Base-by-base conservation (phyloP, 1,139 yeast genomes). In the Scheffersomyces stambukii region DNA sequence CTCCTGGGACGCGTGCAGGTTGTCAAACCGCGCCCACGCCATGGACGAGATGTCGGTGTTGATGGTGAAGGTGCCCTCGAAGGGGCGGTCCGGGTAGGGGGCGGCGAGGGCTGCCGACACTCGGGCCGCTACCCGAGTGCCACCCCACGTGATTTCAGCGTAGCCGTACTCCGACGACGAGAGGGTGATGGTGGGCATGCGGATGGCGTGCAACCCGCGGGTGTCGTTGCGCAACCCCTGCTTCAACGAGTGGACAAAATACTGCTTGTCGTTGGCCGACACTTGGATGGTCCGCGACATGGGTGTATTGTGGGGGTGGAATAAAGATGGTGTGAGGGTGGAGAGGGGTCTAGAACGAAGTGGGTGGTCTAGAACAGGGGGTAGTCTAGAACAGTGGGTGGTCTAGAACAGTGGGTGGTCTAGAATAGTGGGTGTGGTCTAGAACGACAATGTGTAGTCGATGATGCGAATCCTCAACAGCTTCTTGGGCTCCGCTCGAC, bases 31-130 rank as follows among this genome's bases (percentile, higher is more conserved):
- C 2, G 95, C 81, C 8, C 86, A 77, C 1, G 96, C 95, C 88
- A 89, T 82, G 15, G 96, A 82, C 11, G 89, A 75, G 28, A 85
- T 75, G 48, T 91, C 97, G 5, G 95, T 83, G 28, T 84, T 77
- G 16, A 91, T 88, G 23, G 74, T 64, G 50, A 91, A 88, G 4
- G 83, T 54, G 1, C 98, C 98, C 56, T 93, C 98, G 50, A 85
- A 89, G 2, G 97, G 97, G 29, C 96, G 68, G 44, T 89, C 95
- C 32, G 86, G 95, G 43, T 72, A 81, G 0, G 98, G 98, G 37
- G 75, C 72, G 7, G 76, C 70, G n/a, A 93, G 78, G 33, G 76
- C 81, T 13, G 95, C 83, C 14, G 91, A 78, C 3, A 89, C 79
- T 34, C 91, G 70, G 10, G 82, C 91, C 3, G 84, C 77, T 4